Base-by-base conservation (phyloP, 768 basidiomycete genomes). In the Rhodotorula toruloides region DNA sequence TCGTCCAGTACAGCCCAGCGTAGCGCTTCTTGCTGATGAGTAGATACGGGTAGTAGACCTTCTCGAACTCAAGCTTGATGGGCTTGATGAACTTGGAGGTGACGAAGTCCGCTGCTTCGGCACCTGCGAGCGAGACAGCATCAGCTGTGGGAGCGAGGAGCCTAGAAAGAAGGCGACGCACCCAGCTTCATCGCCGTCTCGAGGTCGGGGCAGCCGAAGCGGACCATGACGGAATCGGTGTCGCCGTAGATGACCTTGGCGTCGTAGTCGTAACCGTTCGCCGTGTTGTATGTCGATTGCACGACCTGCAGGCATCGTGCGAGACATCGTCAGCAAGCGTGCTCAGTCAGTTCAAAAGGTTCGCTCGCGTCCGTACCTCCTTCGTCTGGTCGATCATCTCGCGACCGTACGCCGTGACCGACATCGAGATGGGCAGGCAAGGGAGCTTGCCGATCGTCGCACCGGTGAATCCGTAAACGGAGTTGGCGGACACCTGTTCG, bases 351-450 rank as follows among this genome's bases (percentile, higher is more conserved):
- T 7, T 10, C 32, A n/a, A 43, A 46, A n/a, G 36, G 21, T 14
- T 3, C 25, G 42, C 37, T 22, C 29, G 36, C 39, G 39, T 17
- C 59, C 58, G 47, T 44, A 87, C 90, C 80, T 87, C 83, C 77
- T 93, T 98, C 4, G 96, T 99, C 76, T 85, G 86, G 77, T 98
- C 94, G 67, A 99, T 98, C 96, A 99, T 99, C 77, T 96, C 88
- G 63, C 96, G 90, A 73, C 96, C 96, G 77, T 96, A 99, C 0
- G 96, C 85, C 2, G 96, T 99, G 47, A 86, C 84, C 79, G 90
- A 92, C 4, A 93, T 97, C 21, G 96, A 98, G 68, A 99, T 99
- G 16, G 91, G 80, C 47, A 98, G 81, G 81, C 96, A 99, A 8
- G 96, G 92, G 22, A 99, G 80, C 78, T 97, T 98, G 61, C 96